Base-by-base conservation (phyloP, 345 rosid genomes). In the Salix udensis region DNA sequence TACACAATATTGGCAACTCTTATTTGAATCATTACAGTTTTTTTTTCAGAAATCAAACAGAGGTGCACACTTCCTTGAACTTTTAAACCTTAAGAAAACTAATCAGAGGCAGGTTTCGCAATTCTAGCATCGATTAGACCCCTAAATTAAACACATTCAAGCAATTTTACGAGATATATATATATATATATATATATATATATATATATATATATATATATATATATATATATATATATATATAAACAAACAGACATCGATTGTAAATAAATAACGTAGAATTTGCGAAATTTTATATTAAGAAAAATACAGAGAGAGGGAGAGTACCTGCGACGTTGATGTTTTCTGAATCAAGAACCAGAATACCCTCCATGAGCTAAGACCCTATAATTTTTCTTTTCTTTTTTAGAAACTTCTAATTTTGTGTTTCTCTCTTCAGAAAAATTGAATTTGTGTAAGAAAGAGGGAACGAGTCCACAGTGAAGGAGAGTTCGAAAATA, bases 301-400 rank as follows among this genome's bases (percentile, higher is more conserved):
- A n/a, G 11, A 40, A 46, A 48, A 68, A 24, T 16, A 15, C 28
- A 14, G 30, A 26, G 31, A 26, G 60, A 50, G 46, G 37, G 2
- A 50, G 10, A 14, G 19, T 74, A 85, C 87, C 82, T 40, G 28
- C 58, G 37, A 77, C 30, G 13, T 19, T 50, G 42, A 46, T 0
- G 52, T 64, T 67, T 60, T 72, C 79, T 26, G 36, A 15, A 19
- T 70, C 50, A 19, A 71, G 42, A 50, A 71, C 75, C 3, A 1
- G n/a, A 50, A 19, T 50, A 2, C 44, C 50, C 15, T 77, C 83
- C 87, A 85, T 82, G 16, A 68, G 61, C 77, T 67, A 7, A 55
- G 70, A 73, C 67, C 73, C 76, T 72, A 11, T 34, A 18, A 16
- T 66, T 65, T 65, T 30, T 76, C 66, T 1, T 50, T n/a, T 9